Evolutionary conservation across 2,329 filamentous ascomycete genomes (phyloP).

Genomic region (Penicillium sp.): DNA sequence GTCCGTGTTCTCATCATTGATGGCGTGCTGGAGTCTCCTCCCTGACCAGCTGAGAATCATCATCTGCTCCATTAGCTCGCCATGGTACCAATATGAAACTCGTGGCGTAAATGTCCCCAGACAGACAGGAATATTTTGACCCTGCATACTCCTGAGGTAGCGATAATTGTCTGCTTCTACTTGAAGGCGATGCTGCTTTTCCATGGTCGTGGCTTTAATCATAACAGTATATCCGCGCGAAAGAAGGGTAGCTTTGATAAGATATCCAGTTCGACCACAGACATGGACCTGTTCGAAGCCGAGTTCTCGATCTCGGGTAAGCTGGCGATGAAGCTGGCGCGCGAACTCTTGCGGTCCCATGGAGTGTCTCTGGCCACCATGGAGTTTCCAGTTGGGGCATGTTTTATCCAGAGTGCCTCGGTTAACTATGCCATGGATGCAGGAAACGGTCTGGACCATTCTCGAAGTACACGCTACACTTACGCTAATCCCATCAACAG

Average conservation of each 20-base stretch:
- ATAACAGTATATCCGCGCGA: conserved; percentile 34
- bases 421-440: conserved; percentile 24
- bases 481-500: too few relatives aligned
- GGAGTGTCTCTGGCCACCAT: conserved; percentile 35
- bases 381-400: conserved; percentile 39
- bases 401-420: conserved; percentile 23
- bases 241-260: conserved; percentile 33
- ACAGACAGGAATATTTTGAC: conserved; percentile 30
- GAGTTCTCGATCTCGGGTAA: conserved; percentile 17
- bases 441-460: too few relatives aligned
- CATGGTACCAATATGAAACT: conserved; percentile 30
- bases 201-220: conserved; percentile 29
- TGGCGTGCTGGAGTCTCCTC: conserved; percentile 9
- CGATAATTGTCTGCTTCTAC: conserved; percentile 30
- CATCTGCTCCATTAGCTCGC: conserved; percentile 19
- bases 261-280: conserved; percentile 29
- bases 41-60: conserved; percentile 16
- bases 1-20: conserved; percentile 9
- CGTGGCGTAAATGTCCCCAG: conserved; percentile 26
- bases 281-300: conserved; percentile 32
- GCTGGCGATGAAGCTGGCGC: conserved; percentile 20
- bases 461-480: too few relatives aligned
- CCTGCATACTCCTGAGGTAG: conserved; percentile 25
- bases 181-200: conserved; percentile 25
- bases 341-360: conserved; percentile 24